phyloP scores from a whole-genome alignment of 768 basidiomycete species.

The Tylopilus rubrobrunneus region DNA sequence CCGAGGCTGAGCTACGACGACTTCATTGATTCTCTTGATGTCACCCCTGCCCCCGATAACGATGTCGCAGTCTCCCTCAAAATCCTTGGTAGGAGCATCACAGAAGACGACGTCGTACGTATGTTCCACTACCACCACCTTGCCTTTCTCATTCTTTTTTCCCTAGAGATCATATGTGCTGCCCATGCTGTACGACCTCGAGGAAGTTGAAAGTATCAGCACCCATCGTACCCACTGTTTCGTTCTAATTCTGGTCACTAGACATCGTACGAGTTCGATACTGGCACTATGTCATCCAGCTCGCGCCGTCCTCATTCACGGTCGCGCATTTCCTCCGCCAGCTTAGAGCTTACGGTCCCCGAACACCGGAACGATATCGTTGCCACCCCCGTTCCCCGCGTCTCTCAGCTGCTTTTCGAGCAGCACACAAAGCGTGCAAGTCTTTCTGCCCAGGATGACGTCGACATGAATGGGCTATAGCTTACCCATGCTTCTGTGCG shows the following conservation, averaged over 20 bases:
- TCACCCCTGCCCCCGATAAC: conserved; percentile 29
- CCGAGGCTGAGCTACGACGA: conserved; percentile 36
- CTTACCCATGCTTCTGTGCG: conserved; percentile 5
- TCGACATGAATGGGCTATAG: conserved; percentile 15
- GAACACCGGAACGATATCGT: conserved; percentile 35
- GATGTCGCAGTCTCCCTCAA: conserved; percentile 28
- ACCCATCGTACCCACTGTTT: conserved; percentile 39
- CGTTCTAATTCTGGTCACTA: conserved; percentile 30
- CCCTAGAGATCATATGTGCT: conserved; percentile 44
- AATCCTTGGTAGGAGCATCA: conserved; percentile 44
- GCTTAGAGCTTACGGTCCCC: conserved; percentile 32
- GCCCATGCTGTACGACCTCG: conserved; percentile 37
- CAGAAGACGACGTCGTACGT: conserved; percentile 45
- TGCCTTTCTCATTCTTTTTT: background rate
- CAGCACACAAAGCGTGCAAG: conserved; percentile 41
- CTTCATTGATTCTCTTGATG: conserved; percentile 37
- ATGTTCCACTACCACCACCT: background rate
- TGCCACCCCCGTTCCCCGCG: conserved; percentile 49
- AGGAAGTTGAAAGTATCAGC: conserved; percentile 27
- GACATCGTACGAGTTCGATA: conserved; percentile 20
- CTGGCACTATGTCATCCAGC: conserved; percentile 6
- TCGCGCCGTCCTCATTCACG: conserved; percentile 18
- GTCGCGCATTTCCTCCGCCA: conserved; percentile 6
- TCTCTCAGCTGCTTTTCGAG: conserved; percentile 46
- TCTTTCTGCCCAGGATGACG: conserved; percentile 25